phyloP scores from a whole-genome alignment of 1,139 yeast species.

The Yarrowia galli region DNA sequence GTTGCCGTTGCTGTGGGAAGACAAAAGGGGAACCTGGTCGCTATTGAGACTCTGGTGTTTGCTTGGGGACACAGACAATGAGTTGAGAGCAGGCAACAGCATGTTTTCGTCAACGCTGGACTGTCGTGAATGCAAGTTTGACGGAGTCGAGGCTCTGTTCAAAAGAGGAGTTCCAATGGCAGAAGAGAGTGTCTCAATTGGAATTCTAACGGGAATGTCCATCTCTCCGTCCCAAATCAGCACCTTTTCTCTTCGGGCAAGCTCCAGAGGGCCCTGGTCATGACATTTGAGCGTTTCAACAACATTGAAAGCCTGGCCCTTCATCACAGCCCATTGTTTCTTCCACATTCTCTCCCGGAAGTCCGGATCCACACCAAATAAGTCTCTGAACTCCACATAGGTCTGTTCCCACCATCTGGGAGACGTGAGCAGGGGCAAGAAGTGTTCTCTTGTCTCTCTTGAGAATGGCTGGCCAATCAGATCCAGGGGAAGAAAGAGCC shows the following conservation, averaged over 20 bases:
- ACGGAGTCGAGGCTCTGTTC: neutral
- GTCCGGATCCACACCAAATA: slow-evolving; percentile 65
- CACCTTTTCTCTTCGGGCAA: slow-evolving; percentile 65
- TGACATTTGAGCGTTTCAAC: slow-evolving; percentile 67
- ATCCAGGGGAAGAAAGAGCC: slow-evolving; percentile 72
- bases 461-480: slow-evolving; percentile 75
- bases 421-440: slow-evolving; percentile 65
- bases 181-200: slow-evolving; percentile 47
- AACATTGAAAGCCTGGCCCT: slow-evolving; percentile 81
- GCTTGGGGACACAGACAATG: slow-evolving; percentile 12
- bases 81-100: slow-evolving; percentile 30
- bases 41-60: neutral
- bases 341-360: slow-evolving; percentile 72
- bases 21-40: slow-evolving; percentile 15
- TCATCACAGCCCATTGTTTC: slow-evolving; percentile 72
- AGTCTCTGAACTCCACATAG: slow-evolving; percentile 56
- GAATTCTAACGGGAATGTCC: slow-evolving; percentile 61
- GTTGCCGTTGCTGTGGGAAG: neutral
- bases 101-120: slow-evolving; percentile 19
- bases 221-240: slow-evolving; percentile 67
- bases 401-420: slow-evolving; percentile 76
- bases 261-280: slow-evolving; percentile 71
- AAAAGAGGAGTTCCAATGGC: slow-evolving; percentile 30
- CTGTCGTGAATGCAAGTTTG: slow-evolving; percentile 1
- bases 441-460: slow-evolving; percentile 62